phyloP scores from a whole-genome alignment of 176 grass and related monocot genomes.

The Phragmites australis region DNA sequence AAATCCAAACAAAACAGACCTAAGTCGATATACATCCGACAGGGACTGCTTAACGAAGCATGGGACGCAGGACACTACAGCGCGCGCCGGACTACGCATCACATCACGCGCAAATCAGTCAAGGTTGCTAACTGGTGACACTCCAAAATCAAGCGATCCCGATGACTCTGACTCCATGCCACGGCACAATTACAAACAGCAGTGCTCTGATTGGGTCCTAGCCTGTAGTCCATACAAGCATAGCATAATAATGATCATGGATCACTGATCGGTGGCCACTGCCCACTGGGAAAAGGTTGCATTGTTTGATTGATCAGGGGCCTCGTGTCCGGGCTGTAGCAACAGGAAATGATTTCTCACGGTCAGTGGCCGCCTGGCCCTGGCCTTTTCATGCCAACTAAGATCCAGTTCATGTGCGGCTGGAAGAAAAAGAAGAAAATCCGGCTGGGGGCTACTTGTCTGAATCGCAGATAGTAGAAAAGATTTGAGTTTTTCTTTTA shows the following conservation, averaged over 20 bases:
- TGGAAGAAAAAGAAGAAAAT: background rate
- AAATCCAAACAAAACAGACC: no score
- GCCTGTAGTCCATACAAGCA: conserved; percentile 3
- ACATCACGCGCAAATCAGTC: background rate
- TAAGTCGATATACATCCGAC: background rate
- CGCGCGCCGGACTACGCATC: background rate
- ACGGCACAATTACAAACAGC: background rate
- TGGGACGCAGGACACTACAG: background rate
- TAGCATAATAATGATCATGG: background rate
- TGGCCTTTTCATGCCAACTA: conserved; percentile 20
- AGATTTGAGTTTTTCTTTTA: background rate
- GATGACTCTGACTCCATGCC: background rate
- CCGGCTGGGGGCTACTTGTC: background rate
- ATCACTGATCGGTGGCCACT: background rate
- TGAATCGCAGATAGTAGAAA: background rate
- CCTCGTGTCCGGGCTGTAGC: background rate
- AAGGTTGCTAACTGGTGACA: background rate
- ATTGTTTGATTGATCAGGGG: background rate
- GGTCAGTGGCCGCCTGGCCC: background rate
- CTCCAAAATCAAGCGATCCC: background rate
- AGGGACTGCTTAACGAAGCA: background rate
- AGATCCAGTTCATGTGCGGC: conserved; percentile 14
- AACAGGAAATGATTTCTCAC: background rate
- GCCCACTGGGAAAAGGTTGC: background rate
- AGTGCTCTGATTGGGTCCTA: background rate